Evolutionary conservation across 1,284 basidiomycete genomes (phyloP).

Genomic region (Melampsora americana): DNA sequence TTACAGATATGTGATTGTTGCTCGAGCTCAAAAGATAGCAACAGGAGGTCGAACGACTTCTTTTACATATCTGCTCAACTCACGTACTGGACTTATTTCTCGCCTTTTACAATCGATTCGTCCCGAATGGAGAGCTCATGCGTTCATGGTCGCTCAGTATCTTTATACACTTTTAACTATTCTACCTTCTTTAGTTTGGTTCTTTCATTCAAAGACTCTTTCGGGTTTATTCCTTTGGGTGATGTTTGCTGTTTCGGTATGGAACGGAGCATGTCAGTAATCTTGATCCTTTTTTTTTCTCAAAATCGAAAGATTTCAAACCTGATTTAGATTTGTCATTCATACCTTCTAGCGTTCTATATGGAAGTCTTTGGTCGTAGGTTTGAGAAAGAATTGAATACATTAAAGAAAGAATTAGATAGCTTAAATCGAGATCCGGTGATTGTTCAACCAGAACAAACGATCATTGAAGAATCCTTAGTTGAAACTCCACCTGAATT

Average conservation of each 20-base stretch:
- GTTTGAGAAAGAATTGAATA: constrained; percentile 50
- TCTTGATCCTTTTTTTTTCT: background rate
- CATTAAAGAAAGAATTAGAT: constrained; percentile 50
- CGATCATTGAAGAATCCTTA: background rate
- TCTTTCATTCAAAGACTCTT: constrained; percentile 50
- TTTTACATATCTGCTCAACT: constrained; percentile 52
- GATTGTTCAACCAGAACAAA: constrained; percentile 5
- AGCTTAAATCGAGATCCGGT: constrained; percentile 18
- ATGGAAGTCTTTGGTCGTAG: constrained; percentile 49
- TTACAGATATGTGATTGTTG: constrained; percentile 51
- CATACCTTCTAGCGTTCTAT: constrained; percentile 34
- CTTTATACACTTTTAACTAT: constrained; percentile 52
- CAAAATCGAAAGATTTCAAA: constrained; percentile 5
- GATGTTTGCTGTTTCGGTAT: constrained; percentile 50
- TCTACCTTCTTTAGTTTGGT: constrained; percentile 48
- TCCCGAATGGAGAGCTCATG: constrained; percentile 30
- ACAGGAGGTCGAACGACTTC: constrained; percentile 51
- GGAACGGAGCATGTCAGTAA: constrained; percentile 50
- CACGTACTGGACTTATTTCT: constrained; percentile 48
- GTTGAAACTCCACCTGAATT: background rate
- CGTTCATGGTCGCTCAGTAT: constrained; percentile 11
- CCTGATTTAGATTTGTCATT: constrained; percentile 30
- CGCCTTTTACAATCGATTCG: background rate
- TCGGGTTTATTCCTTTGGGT: constrained; percentile 48
- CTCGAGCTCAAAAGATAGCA: constrained; percentile 51